phyloP scores from a whole-genome alignment of 768 basidiomycete genomes.

The Boletus huronensis region DNA sequence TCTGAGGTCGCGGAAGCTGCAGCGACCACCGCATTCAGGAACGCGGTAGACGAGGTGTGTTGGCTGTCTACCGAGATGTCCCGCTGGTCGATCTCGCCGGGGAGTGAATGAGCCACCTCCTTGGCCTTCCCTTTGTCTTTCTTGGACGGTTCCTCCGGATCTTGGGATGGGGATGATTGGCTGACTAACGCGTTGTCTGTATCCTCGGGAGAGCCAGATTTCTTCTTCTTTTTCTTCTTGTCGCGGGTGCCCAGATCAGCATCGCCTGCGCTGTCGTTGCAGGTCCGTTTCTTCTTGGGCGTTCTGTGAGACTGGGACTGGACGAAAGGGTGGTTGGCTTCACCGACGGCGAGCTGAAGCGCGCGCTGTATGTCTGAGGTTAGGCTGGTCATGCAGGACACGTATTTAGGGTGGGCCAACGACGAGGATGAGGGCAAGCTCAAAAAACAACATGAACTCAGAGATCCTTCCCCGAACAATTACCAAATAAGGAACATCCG shows the following conservation, averaged over 20 bases:
- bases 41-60: conserved; percentile 51
- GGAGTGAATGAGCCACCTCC: conserved; percentile 34
- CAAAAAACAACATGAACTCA: conserved; percentile 2
- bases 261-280: conserved; percentile 14
- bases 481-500: conserved; percentile 8
- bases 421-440: conserved; percentile 41
- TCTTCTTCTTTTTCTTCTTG: conserved; percentile 37
- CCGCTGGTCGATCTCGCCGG: conserved; percentile 26
- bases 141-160: conserved; percentile 20
- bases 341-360: conserved; percentile 47
- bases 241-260: conserved; percentile 18
- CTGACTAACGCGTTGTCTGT: conserved; percentile 19
- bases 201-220: not conserved
- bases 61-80: conserved; percentile 30
- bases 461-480: conserved; percentile 11
- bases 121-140: conserved; percentile 35
- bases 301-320: conserved; percentile 22
- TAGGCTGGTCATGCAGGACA: conserved; percentile 29
- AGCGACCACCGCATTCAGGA: conserved; percentile 63
- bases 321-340: conserved; percentile 40
- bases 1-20: conserved; percentile 54
- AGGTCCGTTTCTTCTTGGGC: conserved; percentile 36
- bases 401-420: conserved; percentile 40
- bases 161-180: not conserved
- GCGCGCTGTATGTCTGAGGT: conserved; percentile 47